These are phyloP conservation scores for Nigrospora sphaerica DNA, from an alignment of 2,329 filamentous ascomycete species.

Conservation along the genomic window DNA sequence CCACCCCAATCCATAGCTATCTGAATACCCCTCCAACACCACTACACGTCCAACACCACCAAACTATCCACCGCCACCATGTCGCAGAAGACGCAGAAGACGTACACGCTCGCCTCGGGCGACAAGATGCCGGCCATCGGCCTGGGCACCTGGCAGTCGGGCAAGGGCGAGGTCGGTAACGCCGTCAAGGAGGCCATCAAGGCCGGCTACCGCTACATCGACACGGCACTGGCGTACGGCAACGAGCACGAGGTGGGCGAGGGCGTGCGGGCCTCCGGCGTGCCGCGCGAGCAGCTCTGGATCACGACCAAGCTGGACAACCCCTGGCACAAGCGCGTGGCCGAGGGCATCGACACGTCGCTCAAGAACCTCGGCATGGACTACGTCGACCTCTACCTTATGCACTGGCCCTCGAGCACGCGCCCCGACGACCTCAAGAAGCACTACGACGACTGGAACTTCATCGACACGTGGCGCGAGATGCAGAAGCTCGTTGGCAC, in stretches of 20 bases:
- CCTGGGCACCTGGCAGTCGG: conserved; percentile 75
- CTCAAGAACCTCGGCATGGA: conserved; percentile 54
- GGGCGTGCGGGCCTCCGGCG: conserved; percentile 56
- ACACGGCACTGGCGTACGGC: conserved; percentile 70
- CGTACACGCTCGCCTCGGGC: conserved; percentile 67
- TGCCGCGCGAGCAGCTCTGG: conserved; percentile 61
- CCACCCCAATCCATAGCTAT: no score
- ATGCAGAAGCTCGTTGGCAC: conserved; percentile 62
- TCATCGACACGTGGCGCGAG: conserved; percentile 70
- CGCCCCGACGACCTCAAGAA: conserved; percentile 57
- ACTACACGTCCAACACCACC: no score
- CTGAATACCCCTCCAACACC: no score
- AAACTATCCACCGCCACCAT: conserved; percentile 1
- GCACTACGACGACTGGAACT: conserved; percentile 72
- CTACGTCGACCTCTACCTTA: conserved; percentile 65
- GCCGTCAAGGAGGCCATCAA: conserved; percentile 66
- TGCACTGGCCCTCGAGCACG: conserved; percentile 65
- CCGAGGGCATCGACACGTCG: conserved; percentile 52
- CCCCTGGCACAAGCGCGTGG: conserved; percentile 65
- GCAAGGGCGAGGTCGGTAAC: conserved; percentile 56
- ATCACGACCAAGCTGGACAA: conserved; percentile 80
- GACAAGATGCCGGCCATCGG: conserved; percentile 72
- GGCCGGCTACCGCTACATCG: conserved; percentile 67
- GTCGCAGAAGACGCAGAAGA: conserved; percentile 29
- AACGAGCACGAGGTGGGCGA: conserved; percentile 66